phyloP scores from a whole-genome alignment of 1,139 yeast genomes.

The Yamadazyma membranifaciens region DNA sequence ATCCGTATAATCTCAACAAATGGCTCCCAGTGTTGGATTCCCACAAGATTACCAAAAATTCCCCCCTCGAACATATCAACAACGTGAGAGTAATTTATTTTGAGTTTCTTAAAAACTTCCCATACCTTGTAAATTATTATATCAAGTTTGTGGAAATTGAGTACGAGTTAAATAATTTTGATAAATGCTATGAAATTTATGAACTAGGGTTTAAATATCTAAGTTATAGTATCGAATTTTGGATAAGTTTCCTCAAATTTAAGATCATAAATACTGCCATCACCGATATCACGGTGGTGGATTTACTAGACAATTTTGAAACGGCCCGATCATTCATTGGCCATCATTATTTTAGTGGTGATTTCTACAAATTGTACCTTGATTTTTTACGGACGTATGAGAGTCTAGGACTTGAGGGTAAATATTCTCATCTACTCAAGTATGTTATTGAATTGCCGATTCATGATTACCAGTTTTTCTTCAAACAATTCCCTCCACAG shows the following conservation, averaged over 20 bases:
- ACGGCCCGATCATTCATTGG: constrained; percentile 66
- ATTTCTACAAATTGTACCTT: constrained; percentile 74
- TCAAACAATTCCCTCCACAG: constrained; percentile 33
- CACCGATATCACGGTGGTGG: constrained; percentile 17
- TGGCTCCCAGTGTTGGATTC: constrained; percentile 34
- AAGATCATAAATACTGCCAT: constrained; percentile 39
- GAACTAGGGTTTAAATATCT: constrained; percentile 51
- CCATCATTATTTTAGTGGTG: constrained; percentile 66
- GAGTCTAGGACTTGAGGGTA: constrained; percentile 24
- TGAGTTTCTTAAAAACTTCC: constrained; percentile 60
- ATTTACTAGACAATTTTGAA: constrained; percentile 48
- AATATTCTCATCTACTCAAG: constrained; percentile 51
- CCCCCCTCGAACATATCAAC: constrained; percentile 26
- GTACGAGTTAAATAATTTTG: constrained; percentile 57
- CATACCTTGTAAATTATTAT: constrained; percentile 78
- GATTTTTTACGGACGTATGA: constrained; percentile 45
- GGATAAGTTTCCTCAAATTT: constrained; percentile 68
- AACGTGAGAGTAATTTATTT: constrained; percentile 53
- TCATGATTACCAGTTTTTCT: constrained; percentile 68
- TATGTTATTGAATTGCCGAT: constrained; percentile 69
- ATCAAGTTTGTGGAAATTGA: constrained; percentile 69
- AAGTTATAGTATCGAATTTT: constrained; percentile 62
- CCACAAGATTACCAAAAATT: constrained; percentile 16
- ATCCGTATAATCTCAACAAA: constrained; percentile 43
- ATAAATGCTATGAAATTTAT: constrained; percentile 50